Conservation (phyloP, 306 rosid species). For the Trifolium subterraneum region DNA sequence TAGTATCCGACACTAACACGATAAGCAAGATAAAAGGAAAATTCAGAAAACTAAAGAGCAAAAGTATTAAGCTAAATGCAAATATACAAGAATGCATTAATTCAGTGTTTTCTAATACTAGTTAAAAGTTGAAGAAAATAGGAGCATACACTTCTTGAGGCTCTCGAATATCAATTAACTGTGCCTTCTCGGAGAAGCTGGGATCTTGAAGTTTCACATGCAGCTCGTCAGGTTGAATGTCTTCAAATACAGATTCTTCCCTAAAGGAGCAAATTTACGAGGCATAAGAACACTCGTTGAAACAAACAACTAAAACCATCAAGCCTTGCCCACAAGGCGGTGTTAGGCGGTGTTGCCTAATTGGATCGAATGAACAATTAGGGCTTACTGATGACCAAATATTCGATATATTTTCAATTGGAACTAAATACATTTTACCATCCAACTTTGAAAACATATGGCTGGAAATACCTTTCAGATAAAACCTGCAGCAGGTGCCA, state of each 20-base stretch:
- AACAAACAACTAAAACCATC: constrained; percentile 4
- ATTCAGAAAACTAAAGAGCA: constrained; percentile 35
- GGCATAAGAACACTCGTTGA: constrained; percentile 6
- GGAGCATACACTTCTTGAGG: constrained; percentile 88
- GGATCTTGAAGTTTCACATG: constrained; percentile 77
- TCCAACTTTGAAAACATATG: constrained; percentile 20
- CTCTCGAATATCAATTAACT: constrained; percentile 85
- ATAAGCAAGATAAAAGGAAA: neutral
- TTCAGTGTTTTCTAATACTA: neutral
- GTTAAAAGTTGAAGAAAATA: constrained; percentile 29
- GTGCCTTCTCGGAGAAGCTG: constrained; percentile 73
- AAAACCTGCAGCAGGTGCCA: constrained; percentile 94
- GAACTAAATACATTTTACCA: constrained; percentile 13
- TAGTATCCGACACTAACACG: too few species aligned
- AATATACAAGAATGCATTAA: too few species aligned
- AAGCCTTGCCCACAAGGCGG: neutral
- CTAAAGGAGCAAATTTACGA: constrained; percentile 49
- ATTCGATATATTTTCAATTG: neutral
- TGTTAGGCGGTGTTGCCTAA: neutral
- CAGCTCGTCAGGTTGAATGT: constrained; percentile 77
- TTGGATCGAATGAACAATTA: neutral
- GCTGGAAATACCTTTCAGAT: constrained; percentile 71
- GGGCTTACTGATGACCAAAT: neutral
- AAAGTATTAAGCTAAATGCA: neutral
- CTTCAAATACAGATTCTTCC: constrained; percentile 73